phyloP scores from a whole-genome alignment of 2,329 filamentous ascomycete genomes.

The Sporothrix globosa region DNA sequence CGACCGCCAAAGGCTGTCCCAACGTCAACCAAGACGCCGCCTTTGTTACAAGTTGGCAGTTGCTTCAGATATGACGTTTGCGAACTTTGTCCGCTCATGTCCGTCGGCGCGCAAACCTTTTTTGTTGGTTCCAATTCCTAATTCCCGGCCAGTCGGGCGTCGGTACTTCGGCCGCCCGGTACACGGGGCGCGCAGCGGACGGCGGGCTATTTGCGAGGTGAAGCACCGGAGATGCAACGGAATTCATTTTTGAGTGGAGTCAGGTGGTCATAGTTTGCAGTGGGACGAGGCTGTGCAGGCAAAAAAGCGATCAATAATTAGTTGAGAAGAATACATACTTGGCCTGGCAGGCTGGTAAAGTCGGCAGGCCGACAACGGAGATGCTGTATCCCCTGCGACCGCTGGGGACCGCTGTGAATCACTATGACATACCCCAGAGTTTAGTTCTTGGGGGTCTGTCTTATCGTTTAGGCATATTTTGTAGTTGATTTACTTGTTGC shows the following conservation, averaged over 20 bases:
- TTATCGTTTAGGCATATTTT: background rate
- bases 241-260: background rate
- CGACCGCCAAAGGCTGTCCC: too few species aligned
- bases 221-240: slow-evolving; percentile 8
- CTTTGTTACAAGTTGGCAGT: too few species aligned
- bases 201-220: background rate
- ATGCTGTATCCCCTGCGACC: too few species aligned
- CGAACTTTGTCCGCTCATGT: too few species aligned
- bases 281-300: slow-evolving; percentile 20
- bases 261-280: slow-evolving; percentile 7
- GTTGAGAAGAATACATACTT: background rate
- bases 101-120: too few species aligned
- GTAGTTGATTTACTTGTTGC: background rate
- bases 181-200: too few species aligned
- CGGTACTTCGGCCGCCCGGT: background rate
- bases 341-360: background rate
- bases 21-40: too few species aligned
- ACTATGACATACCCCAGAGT: background rate
- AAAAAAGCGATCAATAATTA: background rate
- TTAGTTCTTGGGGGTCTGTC: background rate
- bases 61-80: too few species aligned
- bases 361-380: background rate
- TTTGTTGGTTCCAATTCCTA: too few species aligned
- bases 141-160: slow-evolving; percentile 20
- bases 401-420: background rate